phyloP scores from a whole-genome alignment of 2,329 filamentous ascomycete species.

The Sporothrix humicola region DNA sequence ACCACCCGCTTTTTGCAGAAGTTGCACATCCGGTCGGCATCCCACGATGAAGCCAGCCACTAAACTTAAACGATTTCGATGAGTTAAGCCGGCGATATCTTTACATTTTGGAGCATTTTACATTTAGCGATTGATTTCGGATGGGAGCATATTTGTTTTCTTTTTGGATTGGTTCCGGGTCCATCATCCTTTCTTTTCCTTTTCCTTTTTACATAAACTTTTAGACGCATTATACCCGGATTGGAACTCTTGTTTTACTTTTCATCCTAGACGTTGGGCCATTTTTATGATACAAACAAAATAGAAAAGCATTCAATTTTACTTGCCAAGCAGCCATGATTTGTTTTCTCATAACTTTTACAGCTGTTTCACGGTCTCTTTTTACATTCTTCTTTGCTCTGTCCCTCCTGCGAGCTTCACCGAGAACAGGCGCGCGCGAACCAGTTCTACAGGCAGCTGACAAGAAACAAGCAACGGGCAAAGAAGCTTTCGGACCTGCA shows the following conservation, averaged over 20 bases:
- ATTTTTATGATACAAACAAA: background rate
- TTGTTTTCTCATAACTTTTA: background rate
- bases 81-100: background rate
- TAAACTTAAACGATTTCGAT: background rate
- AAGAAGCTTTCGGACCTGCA: slow-evolving; percentile 18
- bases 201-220: background rate
- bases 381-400: background rate
- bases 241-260: background rate
- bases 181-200: background rate
- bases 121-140: background rate
- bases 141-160: background rate
- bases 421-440: slow-evolving; percentile 25
- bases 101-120: background rate
- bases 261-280: too few relatives aligned
- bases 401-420: background rate
- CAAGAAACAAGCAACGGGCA: background rate
- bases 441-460: background rate
- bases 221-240: slow-evolving; percentile 22
- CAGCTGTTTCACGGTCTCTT: background rate
- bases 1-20: slow-evolving; percentile 23
- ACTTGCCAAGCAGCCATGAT: background rate
- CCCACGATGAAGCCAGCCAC: background rate
- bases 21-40: background rate
- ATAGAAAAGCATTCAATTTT: background rate
- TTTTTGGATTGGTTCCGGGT: background rate